Base-by-base conservation (phyloP, 257 asterid species). In the Lavandula angustifolia region DNA sequence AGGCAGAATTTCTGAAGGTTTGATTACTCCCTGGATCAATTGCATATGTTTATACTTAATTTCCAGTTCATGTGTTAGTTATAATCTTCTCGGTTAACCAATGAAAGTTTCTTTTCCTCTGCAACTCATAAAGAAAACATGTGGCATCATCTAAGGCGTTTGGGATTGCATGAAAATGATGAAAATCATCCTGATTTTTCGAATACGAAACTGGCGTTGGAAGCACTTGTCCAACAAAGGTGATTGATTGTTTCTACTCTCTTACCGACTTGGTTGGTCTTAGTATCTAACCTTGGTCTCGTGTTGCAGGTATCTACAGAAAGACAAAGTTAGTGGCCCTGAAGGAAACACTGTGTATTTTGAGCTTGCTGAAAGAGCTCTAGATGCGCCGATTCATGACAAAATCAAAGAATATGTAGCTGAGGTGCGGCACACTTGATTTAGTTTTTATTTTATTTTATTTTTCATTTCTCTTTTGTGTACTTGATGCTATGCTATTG, bases 361-460 rank as follows among this genome's bases (percentile, higher is more conserved):
- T 71, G 96, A 90, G 89, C 97, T 89, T 66, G 99, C 99, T 47
- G 99, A 94, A 85, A 87, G 97, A 73, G 89, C 96, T 56, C 81
- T 85, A 61, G 92, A 94, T 73, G 83, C 65, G 55, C 68, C 79
- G 22, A 32, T 83, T 55, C 41, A 75, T 67, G 80, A 80, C 32
- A 77, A 76, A 62, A 64, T 87, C 70, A 89, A 87, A 71, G 94
- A 84, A 49, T 80, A 77, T 48, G 73, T 85, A 22, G 29, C 78
- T 57, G 80, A 89, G 97, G 99, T 88, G 60, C 46, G 31, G 66
- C 44, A 43, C 48, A 37, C 37, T 49, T 6, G 32, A 4, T 13
- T n/a, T n/a, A n/a, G n/a, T n/a, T n/a, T n/a, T n/a, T n/a, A n/a
- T n/a, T 43, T 66, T 35, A 32, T 54, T 49, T 17, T 35, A 10